Evolutionary conservation across 345 rosid species (phyloP), one percentile per base, ranked within the genome.

Genomic region (Clausena lansium): DNA sequence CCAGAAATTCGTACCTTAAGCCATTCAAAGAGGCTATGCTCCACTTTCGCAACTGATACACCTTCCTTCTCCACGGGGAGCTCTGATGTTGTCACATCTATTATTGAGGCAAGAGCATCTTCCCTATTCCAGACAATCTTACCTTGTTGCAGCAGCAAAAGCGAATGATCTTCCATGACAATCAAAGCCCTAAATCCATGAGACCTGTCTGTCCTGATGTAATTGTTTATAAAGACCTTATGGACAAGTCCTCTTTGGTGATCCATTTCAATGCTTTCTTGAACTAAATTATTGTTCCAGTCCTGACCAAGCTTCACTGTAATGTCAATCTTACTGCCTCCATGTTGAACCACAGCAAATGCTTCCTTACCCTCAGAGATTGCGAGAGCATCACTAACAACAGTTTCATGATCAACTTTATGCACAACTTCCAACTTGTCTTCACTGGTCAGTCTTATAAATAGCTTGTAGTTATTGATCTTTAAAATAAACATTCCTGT

Each of bases 101-200:
- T 79, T 76, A 97, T 80, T 80, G 99, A 97, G 36, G 98, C 98
- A 74, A 97, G 89, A 76, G 90, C 91, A 78, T 97, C 99, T 87
- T 97, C 98, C 84, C 99, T 91, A 63, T 89, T 88, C 99, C 99
- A 97, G 70, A 97, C 99, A 81, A 91, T 85, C 82, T 77, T 91
- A 70, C 98, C 98, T 85, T 97, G 99, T 79, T 97, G 99, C 77
- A 94, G 83, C 80, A 97, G 86, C 80, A 93, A 85, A 39, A 97
- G 87, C 52, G 99, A 94, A 86, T 94, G 98, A 85, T 97, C 98
- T 89, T 97, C 99, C 99, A 97, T 91, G 76, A 94, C 92, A 75
- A 97, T 86, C 86, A 94, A 90, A n/a, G 89, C 98, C 91, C 99
- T 89, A 81, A 94, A 97, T 55, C 99, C 99, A 84, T 97, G 81